These are phyloP conservation scores for Carex parvula DNA, from an alignment of 176 grass and related monocot species.

Conservation along the genomic window DNA sequence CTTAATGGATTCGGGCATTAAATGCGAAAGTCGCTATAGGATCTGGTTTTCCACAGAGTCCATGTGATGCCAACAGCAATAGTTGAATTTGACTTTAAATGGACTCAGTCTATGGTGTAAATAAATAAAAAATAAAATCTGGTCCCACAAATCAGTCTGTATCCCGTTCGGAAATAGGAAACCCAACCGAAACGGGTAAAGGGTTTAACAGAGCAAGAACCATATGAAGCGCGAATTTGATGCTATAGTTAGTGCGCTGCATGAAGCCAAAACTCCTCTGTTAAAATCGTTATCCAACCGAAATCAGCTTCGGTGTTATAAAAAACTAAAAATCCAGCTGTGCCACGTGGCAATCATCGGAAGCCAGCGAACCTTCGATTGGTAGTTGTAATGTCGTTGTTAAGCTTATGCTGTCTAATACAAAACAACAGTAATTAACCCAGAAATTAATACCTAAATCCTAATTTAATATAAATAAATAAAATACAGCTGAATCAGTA, in stretches of 20 bases:
- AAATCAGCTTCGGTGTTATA: not conserved
- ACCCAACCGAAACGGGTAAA: not conserved
- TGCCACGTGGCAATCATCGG: not conserved
- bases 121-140: not conserved
- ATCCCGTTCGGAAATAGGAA: not conserved
- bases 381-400: not conserved
- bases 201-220: no score
- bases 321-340: not conserved
- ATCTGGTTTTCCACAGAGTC: not conserved
- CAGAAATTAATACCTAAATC: not conserved
- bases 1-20: constrained; percentile 16
- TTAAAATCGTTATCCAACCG: no score
- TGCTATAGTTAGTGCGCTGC: no score
- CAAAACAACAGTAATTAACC: not conserved
- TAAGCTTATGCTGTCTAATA: constrained; percentile 10
- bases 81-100: not conserved
- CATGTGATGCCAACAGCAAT: not conserved
- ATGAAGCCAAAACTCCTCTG: no score
- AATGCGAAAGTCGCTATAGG: not conserved
- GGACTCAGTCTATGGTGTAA: not conserved
- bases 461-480: not conserved
- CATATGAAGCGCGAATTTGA: no score
- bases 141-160: not conserved
- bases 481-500: not conserved
- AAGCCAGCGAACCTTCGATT: not conserved